Base-by-base conservation (phyloP, 768 basidiomycete genomes). In the Termitomyces sp. region DNA sequence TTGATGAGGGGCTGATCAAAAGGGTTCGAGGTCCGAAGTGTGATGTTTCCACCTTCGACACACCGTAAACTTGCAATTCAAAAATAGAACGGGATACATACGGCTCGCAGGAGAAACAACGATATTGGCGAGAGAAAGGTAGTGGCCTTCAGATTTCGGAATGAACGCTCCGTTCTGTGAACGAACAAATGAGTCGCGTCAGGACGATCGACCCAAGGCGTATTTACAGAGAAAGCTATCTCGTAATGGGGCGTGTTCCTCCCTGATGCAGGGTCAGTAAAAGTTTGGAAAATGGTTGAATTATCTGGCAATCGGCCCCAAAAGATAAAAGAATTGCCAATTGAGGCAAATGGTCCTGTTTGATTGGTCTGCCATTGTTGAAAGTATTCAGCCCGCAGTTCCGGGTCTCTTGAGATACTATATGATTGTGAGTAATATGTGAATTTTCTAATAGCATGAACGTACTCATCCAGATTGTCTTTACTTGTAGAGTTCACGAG, bases 1-100 rank as follows among this genome's bases (percentile, higher is more conserved):
- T 81, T 72, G 63, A 82, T 63, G 10, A 66, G 47, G 2, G 79
- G 79, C 22, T 65, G 36, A 41, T 66, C 68, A 62, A 78, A 79
- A 20, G 75, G 66, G 56, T 70, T 63, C 16, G 67, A 70, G 11
- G 75, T 73, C 38, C 64, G 73, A 59, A 78, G 46, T 3, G 62
- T 60, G 16, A 68, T 23, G 11, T 50, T 53, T 10, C 66, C 66
- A 38, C 65, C 66, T 66, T 25, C 36, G 27, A 50, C 16, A 13
- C 3, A 23, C 25, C 16, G 11, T 11, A 1, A 20, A 7, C 5
- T 43, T 7, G 36, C n/a, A 20, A 5, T 27, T 32, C 4, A 3
- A 5, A 5, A 20, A 22, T 7, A 22, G 16, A 40, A 35, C 15
- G 31, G 13, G 7, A 10, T 18, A 36, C 51, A 13, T 53, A 54